Evolutionary conservation across 2,329 filamentous ascomycete species (phyloP).

Genomic region (Alternaria sp.): DNA sequence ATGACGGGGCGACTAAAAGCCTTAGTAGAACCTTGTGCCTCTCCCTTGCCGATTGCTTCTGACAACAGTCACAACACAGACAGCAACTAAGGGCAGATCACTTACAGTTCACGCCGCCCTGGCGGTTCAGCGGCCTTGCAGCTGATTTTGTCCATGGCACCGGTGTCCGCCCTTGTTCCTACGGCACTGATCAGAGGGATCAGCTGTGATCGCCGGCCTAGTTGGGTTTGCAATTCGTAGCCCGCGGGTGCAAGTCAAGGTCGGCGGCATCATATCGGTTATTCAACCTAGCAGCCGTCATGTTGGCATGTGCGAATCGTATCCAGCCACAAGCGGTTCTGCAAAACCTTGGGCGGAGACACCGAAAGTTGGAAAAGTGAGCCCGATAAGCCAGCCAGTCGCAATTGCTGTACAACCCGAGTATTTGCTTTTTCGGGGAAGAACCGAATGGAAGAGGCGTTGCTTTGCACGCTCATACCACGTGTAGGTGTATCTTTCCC

Average conservation of each 20-base stretch:
- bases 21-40: neutral
- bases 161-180: neutral
- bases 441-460: neutral
- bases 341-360: slow-evolving; percentile 7
- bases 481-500: slow-evolving; percentile 33
- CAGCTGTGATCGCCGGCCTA: slow-evolving; percentile 1
- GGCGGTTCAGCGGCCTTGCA: slow-evolving; percentile 7
- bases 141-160: neutral
- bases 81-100: neutral
- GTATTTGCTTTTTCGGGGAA: slow-evolving; percentile 20
- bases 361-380: slow-evolving; percentile 6
- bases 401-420: slow-evolving; percentile 6
- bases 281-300: slow-evolving; percentile 5
- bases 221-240: neutral
- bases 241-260: neutral
- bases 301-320: slow-evolving; percentile 1
- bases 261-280: slow-evolving; percentile 10
- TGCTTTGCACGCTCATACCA: slow-evolving; percentile 29
- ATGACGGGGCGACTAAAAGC: slow-evolving; percentile 18
- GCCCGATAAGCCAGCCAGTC: slow-evolving; percentile 19
- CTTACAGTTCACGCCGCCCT: neutral
- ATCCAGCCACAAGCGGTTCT: slow-evolving; percentile 10
- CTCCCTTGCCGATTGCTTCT: neutral
- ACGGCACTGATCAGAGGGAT: neutral
- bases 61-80: neutral